Evolutionary conservation across 805 yeast species (phyloP).

Genomic region (Saturnispora zaruensis): DNA sequence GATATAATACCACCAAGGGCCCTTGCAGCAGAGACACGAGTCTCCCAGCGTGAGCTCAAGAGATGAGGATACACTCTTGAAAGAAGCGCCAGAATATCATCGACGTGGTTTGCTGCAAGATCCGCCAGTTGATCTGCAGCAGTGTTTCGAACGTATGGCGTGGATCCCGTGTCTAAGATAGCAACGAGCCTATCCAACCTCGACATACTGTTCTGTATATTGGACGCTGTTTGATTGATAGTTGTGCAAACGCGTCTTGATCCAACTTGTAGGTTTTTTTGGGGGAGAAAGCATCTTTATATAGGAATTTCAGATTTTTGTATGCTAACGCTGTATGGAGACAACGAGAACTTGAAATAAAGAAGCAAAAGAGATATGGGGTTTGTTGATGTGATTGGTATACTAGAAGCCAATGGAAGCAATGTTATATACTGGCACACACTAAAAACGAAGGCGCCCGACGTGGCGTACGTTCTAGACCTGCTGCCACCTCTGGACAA

Average conservation of each 20-base stretch:
- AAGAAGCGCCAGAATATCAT: constrained; percentile 71
- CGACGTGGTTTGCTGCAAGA: constrained; percentile 89
- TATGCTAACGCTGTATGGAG: background rate
- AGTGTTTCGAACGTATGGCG: constrained; percentile 84
- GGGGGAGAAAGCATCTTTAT: background rate
- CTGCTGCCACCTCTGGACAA: constrained; percentile 15
- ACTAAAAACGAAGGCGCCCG: constrained; percentile 16
- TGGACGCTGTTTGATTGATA: background rate
- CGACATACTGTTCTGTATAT: constrained; percentile 20
- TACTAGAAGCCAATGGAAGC: background rate
- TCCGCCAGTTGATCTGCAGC: constrained; percentile 97
- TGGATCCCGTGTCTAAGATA: constrained; percentile 84
- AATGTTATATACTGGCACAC: constrained; percentile 3
- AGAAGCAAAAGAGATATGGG: background rate
- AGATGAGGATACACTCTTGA: constrained; percentile 89
- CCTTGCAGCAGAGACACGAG: constrained; percentile 87
- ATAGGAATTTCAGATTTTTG: background rate
- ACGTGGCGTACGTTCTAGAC: constrained; percentile 20
- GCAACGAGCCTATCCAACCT: constrained; percentile 31
- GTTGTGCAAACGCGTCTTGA: background rate
- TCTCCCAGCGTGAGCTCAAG: constrained; percentile 84
- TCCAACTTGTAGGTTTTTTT: background rate
- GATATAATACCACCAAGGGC: constrained; percentile 91
- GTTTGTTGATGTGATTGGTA: background rate
- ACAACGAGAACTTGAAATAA: background rate